These are phyloP conservation scores for Ballota nigra DNA, from an alignment of 257 asterid genomes.

Conservation along the genomic window DNA sequence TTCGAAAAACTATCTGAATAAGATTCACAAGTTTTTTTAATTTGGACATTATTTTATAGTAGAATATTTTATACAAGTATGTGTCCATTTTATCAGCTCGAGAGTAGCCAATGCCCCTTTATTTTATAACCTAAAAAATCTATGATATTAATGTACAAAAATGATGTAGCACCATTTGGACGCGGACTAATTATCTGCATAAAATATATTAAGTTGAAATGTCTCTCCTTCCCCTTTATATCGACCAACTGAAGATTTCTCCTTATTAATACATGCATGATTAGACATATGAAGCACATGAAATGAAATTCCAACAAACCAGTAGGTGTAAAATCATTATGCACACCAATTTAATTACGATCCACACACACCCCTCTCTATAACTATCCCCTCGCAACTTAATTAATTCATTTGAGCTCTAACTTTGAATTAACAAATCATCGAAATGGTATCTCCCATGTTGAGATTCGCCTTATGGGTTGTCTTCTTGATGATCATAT, in stretches of 20 bases:
- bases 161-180: slow-evolving; percentile 34
- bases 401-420: not conserved
- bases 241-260: not conserved
- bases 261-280: slow-evolving; percentile 5
- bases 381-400: not conserved
- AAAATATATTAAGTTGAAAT: slow-evolving; percentile 23
- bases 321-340: slow-evolving; percentile 41
- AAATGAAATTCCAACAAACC: slow-evolving; percentile 38
- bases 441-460: slow-evolving; percentile 18
- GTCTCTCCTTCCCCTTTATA: slow-evolving; percentile 27
- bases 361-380: slow-evolving; percentile 3
- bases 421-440: not conserved
- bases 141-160: slow-evolving; percentile 7
- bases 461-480: slow-evolving; percentile 27
- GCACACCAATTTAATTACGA: not conserved
- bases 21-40: too few species aligned
- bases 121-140: too few species aligned
- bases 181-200: slow-evolving; percentile 27
- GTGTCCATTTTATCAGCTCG: too few species aligned
- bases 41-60: too few species aligned
- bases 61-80: too few species aligned
- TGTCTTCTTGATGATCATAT: slow-evolving; percentile 29
- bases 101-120: too few species aligned
- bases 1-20: too few species aligned
- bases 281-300: slow-evolving; percentile 11